A percentile compares a stretch with the other conserved stretches of the same genome.
Evolutionary conservation across 768 basidiomycete genomes (phyloP).

Genomic region (Lyophyllum decastes): DNA sequence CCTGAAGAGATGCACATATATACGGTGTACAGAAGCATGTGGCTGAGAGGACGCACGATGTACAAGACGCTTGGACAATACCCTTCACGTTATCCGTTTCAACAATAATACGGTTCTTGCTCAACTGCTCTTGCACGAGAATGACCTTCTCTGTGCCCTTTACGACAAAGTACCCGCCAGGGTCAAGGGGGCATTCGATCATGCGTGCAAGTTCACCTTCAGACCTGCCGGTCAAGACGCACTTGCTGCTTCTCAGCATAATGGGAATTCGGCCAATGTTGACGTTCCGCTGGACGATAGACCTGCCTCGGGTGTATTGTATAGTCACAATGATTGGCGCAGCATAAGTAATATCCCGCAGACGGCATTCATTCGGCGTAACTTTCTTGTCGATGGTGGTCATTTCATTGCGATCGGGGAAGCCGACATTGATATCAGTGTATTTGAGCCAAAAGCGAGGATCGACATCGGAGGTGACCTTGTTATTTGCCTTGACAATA

Average conservation of each 20-base stretch:
- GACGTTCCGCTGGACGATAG: constrained; percentile 84
- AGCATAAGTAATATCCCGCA: constrained; percentile 93
- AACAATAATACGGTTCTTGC: constrained; percentile 99
- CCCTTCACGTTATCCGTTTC: constrained; percentile 92
- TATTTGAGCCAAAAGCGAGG: constrained; percentile 97
- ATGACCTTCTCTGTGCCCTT: constrained; percentile 99
- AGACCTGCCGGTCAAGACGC: constrained; percentile 76
- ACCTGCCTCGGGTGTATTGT: constrained; percentile 91
- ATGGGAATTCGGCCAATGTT: constrained; percentile 92
- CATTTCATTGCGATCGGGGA: constrained; percentile 86
- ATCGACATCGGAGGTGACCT: constrained; percentile 95
- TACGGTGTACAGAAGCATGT: not conserved
- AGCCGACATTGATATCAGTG: constrained; percentile 91
- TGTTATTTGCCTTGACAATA: constrained; percentile 91
- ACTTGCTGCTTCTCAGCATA: constrained; percentile 96
- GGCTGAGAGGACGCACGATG: constrained; percentile 65
- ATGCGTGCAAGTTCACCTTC: constrained; percentile 88
- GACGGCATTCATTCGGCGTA: constrained; percentile 95
- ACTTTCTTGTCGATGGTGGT: constrained; percentile 78
- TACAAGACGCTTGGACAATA: constrained; percentile 91
- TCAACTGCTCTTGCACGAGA: constrained; percentile 96
- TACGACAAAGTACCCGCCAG: constrained; percentile 99
- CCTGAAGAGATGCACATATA: constrained; percentile 33
- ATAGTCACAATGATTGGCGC: constrained; percentile 94
- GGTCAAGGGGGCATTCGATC: constrained; percentile 97